Base-by-base conservation (phyloP, 2,329 filamentous ascomycete species). In the Talaromyces sp. region DNA sequence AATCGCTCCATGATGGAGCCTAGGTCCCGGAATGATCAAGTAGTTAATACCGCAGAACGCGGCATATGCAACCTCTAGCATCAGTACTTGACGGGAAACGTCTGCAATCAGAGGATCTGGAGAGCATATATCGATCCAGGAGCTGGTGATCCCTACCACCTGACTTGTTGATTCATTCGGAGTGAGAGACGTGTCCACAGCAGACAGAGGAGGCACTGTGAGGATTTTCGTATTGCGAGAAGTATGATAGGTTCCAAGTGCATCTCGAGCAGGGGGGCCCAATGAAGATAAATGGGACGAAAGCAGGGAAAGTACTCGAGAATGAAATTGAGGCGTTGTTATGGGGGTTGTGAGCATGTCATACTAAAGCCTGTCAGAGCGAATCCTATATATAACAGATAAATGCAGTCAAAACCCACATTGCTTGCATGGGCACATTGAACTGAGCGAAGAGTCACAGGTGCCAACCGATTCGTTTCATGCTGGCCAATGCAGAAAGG, bases 41-140 rank as follows among this genome's bases (percentile, higher is more conserved):
- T 90, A 96, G 60, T 88, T 87, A 55, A 95, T 84, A 39, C 96
- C 96, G 71, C 92, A 97, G 77, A 98, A 99, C 65, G 92, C 93
- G 65, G 96, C 95, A 77, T 97, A 99, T 55, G 92, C 90, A 55
- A 98, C 84, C 73, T 99, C 95, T 44, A 96, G 83, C 72, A 92
- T 92, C 65, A 99, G 81, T 7, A 96, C 90, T 77, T 97, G 93
- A 52, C 91, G 87, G 39, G 93, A 97, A 62, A 98, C 84, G 73
- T 90, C 91, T 8, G 92, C 87, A 65, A 98, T 88, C 64, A 93
- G 76, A 7, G 92, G 90, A 73, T 97, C 89, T 1, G 87, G 78
- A 2, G 93, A 96, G 69, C 88, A 89, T 13, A 98, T 79, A 72
- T 98, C 93, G 66, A 96, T 93, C 93, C 93, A 98, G 6, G 91